A percentile compares a stretch with the other conserved stretches of the same genome.
Conservation (phyloP, 352 stramenopile species). For the Pythium grandisporangium region DNA sequence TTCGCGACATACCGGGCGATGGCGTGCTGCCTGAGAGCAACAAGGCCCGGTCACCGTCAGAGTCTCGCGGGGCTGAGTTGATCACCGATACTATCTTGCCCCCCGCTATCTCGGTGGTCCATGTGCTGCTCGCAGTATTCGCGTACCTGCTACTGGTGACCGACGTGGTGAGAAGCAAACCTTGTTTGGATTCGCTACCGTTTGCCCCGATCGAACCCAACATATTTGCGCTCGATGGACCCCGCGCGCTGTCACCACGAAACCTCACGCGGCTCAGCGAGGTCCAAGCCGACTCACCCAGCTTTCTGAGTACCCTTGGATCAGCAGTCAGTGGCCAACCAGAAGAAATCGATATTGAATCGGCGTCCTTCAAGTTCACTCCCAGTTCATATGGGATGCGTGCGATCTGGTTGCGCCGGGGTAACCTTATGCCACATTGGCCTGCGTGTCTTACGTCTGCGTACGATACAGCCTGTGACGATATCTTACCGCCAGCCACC, state of each 20-base stretch:
- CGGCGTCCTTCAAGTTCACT: conserved; percentile 10
- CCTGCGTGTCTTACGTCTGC: conserved; percentile 3
- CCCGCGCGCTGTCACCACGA: conserved; percentile 6
- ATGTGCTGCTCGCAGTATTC: conserved; percentile 8
- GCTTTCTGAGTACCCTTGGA: too few relatives aligned
- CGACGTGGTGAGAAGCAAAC: conserved; percentile 9
- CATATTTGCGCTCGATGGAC: conserved; percentile 9
- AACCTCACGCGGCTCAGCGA: neutral
- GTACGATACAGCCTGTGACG: conserved; percentile 5
- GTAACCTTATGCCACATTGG: conserved; percentile 8
- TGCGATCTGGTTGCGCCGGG: conserved; percentile 7
- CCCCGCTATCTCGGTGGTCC: too few relatives aligned
- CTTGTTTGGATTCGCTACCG: conserved; percentile 11
- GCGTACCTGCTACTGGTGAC: conserved; percentile 14
- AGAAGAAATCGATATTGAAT: neutral
- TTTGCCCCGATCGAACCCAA: conserved; percentile 16
- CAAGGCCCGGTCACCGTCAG: too few relatives aligned
- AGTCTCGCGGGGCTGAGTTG: too few relatives aligned
- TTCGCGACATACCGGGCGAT: too few relatives aligned
- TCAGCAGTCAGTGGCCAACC: neutral
- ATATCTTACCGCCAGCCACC: conserved; percentile 1
- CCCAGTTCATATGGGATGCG: conserved; percentile 14
- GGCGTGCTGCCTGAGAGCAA: too few relatives aligned
- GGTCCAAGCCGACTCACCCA: neutral
- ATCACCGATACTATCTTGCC: too few relatives aligned